A percentile compares a stretch with the other conserved stretches of the same genome.
Evolutionary conservation across 2,329 filamentous ascomycete species (phyloP).

Genomic region (Cordyceps militaris): DNA sequence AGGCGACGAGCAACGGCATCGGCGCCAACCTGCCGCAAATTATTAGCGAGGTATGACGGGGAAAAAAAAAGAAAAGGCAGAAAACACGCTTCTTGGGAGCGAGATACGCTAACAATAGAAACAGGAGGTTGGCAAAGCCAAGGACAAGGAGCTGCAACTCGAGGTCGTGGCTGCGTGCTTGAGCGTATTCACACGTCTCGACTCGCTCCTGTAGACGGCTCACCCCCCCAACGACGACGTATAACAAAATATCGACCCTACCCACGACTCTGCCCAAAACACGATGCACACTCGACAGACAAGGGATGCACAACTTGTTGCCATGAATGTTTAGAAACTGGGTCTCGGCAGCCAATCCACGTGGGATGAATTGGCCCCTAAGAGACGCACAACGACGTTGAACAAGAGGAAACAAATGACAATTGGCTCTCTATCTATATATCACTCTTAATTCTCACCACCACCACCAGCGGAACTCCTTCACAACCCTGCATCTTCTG

Average conservation of each 20-base stretch:
- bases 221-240: constrained; percentile 2
- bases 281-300: not conserved
- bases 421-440: constrained; percentile 9
- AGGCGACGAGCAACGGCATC: constrained; percentile 72
- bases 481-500: not conserved
- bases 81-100: too few species aligned
- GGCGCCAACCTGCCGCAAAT: constrained; percentile 88
- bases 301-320: not conserved
- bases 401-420: not conserved
- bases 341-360: not conserved
- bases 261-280: not conserved
- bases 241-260: not conserved
- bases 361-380: not conserved
- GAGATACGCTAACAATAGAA: constrained; percentile 17
- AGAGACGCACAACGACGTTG: not conserved
- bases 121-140: constrained; percentile 71
- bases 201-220: constrained; percentile 76
- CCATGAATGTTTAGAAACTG: not conserved
- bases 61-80: not conserved
- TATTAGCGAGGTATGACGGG: constrained; percentile 59
- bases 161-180: constrained; percentile 96
- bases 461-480: not conserved
- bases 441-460: constrained; percentile 9
- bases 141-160: constrained; percentile 92
- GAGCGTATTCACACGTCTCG: constrained; percentile 94